phyloP scores from a whole-genome alignment of 2,329 filamentous ascomycete species.

The Beauveria caledonica region DNA sequence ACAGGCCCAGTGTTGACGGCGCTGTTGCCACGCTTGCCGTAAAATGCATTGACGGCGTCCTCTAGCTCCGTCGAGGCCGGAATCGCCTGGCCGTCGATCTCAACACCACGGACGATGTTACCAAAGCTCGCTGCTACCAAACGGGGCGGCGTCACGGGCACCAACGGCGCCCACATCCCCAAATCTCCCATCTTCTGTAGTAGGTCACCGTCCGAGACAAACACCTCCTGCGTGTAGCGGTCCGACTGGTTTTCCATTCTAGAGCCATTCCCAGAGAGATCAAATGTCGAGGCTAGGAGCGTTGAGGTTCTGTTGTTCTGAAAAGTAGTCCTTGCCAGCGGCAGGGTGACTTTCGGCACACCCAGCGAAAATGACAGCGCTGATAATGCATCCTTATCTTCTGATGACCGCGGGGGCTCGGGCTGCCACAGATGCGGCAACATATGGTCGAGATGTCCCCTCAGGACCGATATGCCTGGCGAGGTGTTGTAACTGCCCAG shows the following conservation, averaged over 20 bases:
- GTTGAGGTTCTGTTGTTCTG: constrained; percentile 58
- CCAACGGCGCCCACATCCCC: constrained; percentile 38
- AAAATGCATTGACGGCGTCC: constrained; percentile 49
- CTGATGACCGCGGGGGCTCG: constrained; percentile 18
- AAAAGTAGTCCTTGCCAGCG: constrained; percentile 72
- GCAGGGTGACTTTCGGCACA: constrained; percentile 41
- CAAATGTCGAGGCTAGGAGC: constrained; percentile 33
- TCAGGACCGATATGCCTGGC: constrained; percentile 45
- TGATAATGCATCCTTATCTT: constrained; percentile 29
- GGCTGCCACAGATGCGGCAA: constrained; percentile 39
- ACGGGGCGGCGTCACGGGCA: constrained; percentile 56
- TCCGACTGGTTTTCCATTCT: constrained; percentile 22
- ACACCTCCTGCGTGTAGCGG: constrained; percentile 32
- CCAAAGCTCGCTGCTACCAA: constrained; percentile 60
- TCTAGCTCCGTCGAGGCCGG: constrained; percentile 70
- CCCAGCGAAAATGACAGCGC: constrained; percentile 35
- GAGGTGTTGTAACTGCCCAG: constrained; percentile 22
- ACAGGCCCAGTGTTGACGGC: constrained; percentile 33
- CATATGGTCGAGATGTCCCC: constrained; percentile 31
- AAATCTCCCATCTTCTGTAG: constrained; percentile 18
- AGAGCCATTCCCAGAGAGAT: constrained; percentile 16
- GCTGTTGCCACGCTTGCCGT: constrained; percentile 30
- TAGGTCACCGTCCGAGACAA: constrained; percentile 17
- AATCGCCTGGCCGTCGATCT: constrained; percentile 35
- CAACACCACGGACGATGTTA: constrained; percentile 65